A percentile compares a stretch with the other conserved stretches of the same genome.
Conservation (phyloP, 768 basidiomycete genomes). For the Leccinellum luteum region DNA sequence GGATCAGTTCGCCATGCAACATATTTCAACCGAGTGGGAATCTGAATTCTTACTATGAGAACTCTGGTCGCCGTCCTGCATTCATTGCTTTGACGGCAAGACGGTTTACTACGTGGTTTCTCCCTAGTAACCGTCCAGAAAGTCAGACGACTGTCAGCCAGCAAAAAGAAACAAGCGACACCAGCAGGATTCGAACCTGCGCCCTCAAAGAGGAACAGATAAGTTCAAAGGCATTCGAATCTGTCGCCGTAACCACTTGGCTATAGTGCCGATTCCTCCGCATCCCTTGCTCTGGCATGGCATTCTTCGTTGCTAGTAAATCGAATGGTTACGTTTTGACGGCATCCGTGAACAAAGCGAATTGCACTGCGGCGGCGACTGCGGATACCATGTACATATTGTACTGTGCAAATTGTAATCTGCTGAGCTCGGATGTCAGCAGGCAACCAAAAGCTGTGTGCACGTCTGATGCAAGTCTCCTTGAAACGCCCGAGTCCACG, state of each 20-base stretch:
- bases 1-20: background rate
- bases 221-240: slow-evolving; percentile 45
- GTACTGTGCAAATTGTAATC: background rate
- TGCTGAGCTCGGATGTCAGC: background rate
- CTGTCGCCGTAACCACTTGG: slow-evolving; percentile 79
- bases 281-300: too few relatives aligned
- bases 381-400: background rate
- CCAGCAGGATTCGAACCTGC: slow-evolving; percentile 70
- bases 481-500: background rate
- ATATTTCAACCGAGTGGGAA: background rate
- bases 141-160: background rate
- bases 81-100: background rate
- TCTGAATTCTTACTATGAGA: background rate
- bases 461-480: background rate
- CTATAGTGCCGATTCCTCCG: slow-evolving; percentile 46
- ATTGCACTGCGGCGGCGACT: background rate
- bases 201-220: slow-evolving; percentile 67
- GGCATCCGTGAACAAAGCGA: background rate
- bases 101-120: background rate
- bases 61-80: background rate
- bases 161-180: slow-evolving; percentile 38
- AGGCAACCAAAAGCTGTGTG: background rate
- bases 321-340: too few relatives aligned
- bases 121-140: background rate
- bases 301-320: background rate